These are phyloP conservation scores for Martensiomyces pterosporus DNA, from an alignment of 192 early-diverging fungal genomes.

Conservation along the genomic window DNA sequence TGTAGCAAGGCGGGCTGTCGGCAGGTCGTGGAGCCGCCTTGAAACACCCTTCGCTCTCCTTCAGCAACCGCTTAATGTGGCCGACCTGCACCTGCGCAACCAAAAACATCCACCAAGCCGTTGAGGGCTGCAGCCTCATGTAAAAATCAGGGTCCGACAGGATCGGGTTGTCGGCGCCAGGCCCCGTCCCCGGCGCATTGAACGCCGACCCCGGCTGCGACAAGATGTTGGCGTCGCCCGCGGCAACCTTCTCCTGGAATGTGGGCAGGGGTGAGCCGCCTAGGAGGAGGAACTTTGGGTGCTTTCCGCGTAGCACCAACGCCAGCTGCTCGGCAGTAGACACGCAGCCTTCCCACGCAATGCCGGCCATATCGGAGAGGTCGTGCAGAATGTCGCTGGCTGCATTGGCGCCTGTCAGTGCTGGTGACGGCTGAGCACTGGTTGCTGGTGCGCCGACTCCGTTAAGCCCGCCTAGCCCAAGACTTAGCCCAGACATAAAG, in stretches of 20 bases:
- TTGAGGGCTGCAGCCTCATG: constrained; percentile 51
- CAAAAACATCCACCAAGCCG: constrained; percentile 51
- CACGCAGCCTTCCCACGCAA: constrained; percentile 50
- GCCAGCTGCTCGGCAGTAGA: constrained; percentile 50
- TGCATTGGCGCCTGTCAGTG: too few relatives aligned
- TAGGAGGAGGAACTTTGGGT: constrained; percentile 46
- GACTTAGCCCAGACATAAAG: too few relatives aligned
- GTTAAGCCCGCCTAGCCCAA: too few relatives aligned
- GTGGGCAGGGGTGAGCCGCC: constrained; percentile 28
- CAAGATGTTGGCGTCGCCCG: constrained; percentile 43
- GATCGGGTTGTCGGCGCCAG: constrained; percentile 49
- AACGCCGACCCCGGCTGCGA: constrained; percentile 45
- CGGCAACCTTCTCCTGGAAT: constrained; percentile 37
- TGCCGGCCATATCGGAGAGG: constrained; percentile 36
- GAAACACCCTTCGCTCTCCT: constrained; percentile 46
- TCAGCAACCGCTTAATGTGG: constrained; percentile 47
- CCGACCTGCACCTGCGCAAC: constrained; percentile 51
- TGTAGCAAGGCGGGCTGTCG: neutral
- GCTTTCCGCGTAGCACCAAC: constrained; percentile 47
- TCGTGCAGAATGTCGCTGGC: constrained; percentile 42
- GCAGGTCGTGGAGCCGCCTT: constrained; percentile 7
- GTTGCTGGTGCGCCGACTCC: too few relatives aligned
- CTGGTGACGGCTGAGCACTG: too few relatives aligned
- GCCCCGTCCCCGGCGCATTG: constrained; percentile 43
- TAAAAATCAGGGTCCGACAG: constrained; percentile 48